Evolutionary conservation across 176 grass and related monocot species (phyloP), one percentile per base, ranked within the genome.

Genomic region (Aegilops sharonensis): DNA sequence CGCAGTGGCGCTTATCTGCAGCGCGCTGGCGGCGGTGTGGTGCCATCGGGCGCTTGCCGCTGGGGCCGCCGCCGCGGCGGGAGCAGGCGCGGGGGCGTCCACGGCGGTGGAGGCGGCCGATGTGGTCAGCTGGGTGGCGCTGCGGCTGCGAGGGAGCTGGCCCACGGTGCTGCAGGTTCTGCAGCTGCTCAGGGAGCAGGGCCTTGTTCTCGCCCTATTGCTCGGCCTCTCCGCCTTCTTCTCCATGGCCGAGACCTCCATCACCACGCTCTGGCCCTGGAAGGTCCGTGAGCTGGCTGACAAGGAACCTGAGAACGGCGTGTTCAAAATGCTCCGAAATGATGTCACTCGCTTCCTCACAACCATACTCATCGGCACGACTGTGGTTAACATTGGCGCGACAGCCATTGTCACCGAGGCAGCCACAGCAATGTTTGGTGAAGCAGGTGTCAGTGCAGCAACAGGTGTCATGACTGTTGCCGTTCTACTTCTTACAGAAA

Each of bases 191-290:
- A 96, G 79, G 82, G 92, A 96, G 77, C 97, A 99, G 13, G 97
- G 97, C 6, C 62, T 99, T 3, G 15, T 99, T 35, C 84, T 99
- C 67, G 85, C 82, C 5, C 87, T 64, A 17, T 65, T 99, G 56
- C 89, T 99, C 15, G 79, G 97, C 3, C 92, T 99, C 35, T 99
- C 97, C 8, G 97, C 97, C 14, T 99, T 99, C 92, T 99, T 99
- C 85, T 96, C 94, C 84, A 99, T 99, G 97, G 94, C 97, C 4
- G 97, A 99, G 73, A 99, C 97, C 15, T 75, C 97, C 50, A 99
- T 99, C 89, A 99, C 94, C 3, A 99, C 97, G 68, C 89, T 99
- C 12, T 99, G 94, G 94, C 97, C 97, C 71, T 99, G 97, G 97
- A 99, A 96, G 97, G 97, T 99, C 72, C 90, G 94, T 15, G 97